Evolutionary conservation across 2,329 filamentous ascomycete species (phyloP).

Genomic region (Dactylellina haptotyla): DNA sequence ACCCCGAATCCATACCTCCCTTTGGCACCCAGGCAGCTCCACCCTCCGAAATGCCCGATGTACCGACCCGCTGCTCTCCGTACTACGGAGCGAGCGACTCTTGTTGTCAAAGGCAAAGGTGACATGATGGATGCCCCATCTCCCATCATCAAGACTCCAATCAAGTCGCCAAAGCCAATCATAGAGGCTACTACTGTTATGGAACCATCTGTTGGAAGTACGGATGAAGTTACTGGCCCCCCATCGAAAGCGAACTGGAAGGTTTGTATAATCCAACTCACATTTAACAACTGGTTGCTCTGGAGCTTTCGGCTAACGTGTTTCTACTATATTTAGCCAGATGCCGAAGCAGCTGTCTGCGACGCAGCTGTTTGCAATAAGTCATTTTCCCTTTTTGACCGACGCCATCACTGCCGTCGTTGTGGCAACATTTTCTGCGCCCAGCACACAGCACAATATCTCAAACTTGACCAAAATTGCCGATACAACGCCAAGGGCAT

Average conservation of each 20-base stretch:
- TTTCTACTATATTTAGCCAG: slow-evolving; percentile 54
- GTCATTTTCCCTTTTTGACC: slow-evolving; percentile 56
- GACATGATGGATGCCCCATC: slow-evolving; percentile 30
- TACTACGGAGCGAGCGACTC: slow-evolving; percentile 56
- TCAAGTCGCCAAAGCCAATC: slow-evolving; percentile 29
- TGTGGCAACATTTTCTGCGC: slow-evolving; percentile 58
- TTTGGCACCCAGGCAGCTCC: slow-evolving; percentile 56
- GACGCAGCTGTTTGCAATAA: slow-evolving; percentile 57
- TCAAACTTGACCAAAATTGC: slow-evolving; percentile 56
- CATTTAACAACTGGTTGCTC: too few relatives aligned
- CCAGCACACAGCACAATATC: slow-evolving; percentile 56
- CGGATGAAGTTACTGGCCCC: slow-evolving; percentile 56
- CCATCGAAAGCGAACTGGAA: slow-evolving; percentile 58
- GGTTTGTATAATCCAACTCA: slow-evolving; percentile 40
- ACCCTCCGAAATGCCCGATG: slow-evolving; percentile 58
- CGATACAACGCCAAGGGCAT: slow-evolving; percentile 57
- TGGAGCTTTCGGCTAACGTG: too few relatives aligned
- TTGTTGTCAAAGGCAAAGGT: slow-evolving; percentile 38
- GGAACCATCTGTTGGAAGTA: slow-evolving; percentile 42
- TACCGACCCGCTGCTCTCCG: slow-evolving; percentile 58
- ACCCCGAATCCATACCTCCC: slow-evolving; percentile 51
- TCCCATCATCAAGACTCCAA: slow-evolving; percentile 15
- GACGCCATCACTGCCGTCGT: slow-evolving; percentile 58
- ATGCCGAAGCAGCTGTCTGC: slow-evolving; percentile 56
- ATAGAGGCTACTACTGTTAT: slow-evolving; percentile 18